These are phyloP conservation scores for Agastache rugosa DNA, from an alignment of 257 asterid genomes.

Conservation along the genomic window DNA sequence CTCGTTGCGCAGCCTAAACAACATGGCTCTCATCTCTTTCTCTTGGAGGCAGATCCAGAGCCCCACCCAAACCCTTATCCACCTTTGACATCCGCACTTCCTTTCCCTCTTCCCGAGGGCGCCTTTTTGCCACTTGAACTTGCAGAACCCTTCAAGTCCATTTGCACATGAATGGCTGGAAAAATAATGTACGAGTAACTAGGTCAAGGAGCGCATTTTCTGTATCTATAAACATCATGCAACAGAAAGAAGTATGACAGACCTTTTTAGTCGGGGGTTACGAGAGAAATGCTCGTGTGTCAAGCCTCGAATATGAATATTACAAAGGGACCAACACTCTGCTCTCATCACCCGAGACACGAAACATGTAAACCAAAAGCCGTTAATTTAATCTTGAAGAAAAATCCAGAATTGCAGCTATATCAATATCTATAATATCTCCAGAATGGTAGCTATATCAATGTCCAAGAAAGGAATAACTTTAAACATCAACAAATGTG, in stretches of 20 bases:
- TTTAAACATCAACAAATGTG: not conserved
- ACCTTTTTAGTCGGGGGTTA: slow-evolving; percentile 80
- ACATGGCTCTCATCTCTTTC: slow-evolving; percentile 64
- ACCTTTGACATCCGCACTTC: slow-evolving; percentile 45
- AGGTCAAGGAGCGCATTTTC: not conserved
- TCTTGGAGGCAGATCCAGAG: slow-evolving; percentile 63
- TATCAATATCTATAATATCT: not conserved
- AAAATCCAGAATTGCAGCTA: slow-evolving; percentile 13
- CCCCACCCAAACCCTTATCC: slow-evolving; percentile 56
- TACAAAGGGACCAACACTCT: too few relatives aligned
- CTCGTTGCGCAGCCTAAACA: not conserved
- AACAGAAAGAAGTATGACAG: slow-evolving; percentile 32
- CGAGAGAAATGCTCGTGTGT: too few relatives aligned
- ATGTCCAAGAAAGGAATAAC: not conserved
- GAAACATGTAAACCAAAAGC: not conserved
- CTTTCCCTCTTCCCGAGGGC: slow-evolving; percentile 64
- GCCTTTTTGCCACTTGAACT: slow-evolving; percentile 57
- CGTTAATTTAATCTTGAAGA: not conserved
- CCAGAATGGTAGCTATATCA: not conserved
- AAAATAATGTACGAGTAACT: not conserved
- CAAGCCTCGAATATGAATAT: slow-evolving; percentile 36
- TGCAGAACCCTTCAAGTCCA: slow-evolving; percentile 82
- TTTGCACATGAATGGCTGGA: slow-evolving; percentile 68
- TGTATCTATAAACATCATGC: not conserved
- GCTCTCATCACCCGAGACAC: not conserved